These are phyloP conservation scores for Cladophialophora exuberans DNA, from an alignment of 2,329 filamentous ascomycete species.

Conservation along the genomic window DNA sequence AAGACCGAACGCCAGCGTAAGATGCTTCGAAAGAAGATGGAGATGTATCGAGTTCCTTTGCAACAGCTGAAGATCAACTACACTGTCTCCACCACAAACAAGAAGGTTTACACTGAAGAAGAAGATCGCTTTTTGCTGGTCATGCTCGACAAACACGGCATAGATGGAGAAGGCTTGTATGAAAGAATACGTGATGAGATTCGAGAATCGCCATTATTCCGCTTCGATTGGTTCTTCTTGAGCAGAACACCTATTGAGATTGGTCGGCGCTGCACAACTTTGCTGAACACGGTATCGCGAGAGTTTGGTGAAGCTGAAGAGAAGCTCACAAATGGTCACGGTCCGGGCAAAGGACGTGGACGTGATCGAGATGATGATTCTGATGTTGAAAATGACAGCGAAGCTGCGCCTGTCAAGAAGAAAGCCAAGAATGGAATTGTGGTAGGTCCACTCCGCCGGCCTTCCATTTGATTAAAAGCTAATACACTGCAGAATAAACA, in stretches of 20 bases:
- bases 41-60: constrained; percentile 92
- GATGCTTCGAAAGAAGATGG: constrained; percentile 92
- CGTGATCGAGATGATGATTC: constrained; percentile 71
- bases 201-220: constrained; percentile 88
- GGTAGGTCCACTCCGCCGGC: constrained; percentile 52
- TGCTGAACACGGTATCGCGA: constrained; percentile 90
- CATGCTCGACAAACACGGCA: constrained; percentile 86
- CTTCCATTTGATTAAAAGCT: constrained; percentile 4
- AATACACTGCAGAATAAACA: constrained; percentile 76
- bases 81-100: constrained; percentile 97
- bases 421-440: constrained; percentile 81
- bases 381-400: constrained; percentile 79
- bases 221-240: constrained; percentile 99
- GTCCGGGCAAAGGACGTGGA: constrained; percentile 67
- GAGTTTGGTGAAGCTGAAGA: constrained; percentile 77
- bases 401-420: constrained; percentile 88
- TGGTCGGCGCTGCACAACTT: constrained; percentile 86
- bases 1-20: constrained; percentile 92
- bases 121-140: constrained; percentile 95
- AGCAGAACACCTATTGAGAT: constrained; percentile 92
- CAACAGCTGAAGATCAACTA: constrained; percentile 99
- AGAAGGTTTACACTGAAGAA: constrained; percentile 99
- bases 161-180: constrained; percentile 87
- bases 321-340: constrained; percentile 60
- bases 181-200: constrained; percentile 98